Evolutionary conservation across 306 rosid genomes (phyloP).

Genomic region (Inga leiocalycina): DNA sequence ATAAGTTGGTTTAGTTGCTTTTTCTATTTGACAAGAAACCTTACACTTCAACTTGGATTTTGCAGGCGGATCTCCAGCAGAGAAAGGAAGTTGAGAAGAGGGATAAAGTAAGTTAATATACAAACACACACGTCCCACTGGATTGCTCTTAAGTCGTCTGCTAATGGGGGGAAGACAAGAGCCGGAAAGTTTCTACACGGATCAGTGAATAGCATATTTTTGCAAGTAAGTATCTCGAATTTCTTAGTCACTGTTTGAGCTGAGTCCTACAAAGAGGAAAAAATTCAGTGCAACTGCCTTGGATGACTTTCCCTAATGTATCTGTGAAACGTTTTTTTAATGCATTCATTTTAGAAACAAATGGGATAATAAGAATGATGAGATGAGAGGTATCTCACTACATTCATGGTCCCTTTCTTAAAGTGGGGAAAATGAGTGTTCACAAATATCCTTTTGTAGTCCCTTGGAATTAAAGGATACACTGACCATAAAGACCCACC

Average conservation of each 20-base stretch:
- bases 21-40: conserved; percentile 25
- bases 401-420: neutral
- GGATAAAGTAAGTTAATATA: conserved; percentile 34
- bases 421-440: neutral
- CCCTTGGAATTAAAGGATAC: neutral
- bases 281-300: neutral
- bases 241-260: neutral
- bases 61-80: conserved; percentile 50
- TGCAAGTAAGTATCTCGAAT: conserved; percentile 5
- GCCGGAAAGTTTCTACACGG: conserved; percentile 23
- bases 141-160: conserved; percentile 7
- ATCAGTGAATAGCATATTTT: conserved; percentile 28
- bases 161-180: conserved; percentile 19
- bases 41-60: conserved; percentile 34
- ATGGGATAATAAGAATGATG: neutral
- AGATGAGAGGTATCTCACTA: neutral
- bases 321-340: too few relatives aligned
- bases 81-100: conserved; percentile 35
- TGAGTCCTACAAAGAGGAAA: neutral
- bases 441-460: neutral
- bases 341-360: too few relatives aligned
- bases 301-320: neutral
- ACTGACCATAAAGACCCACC: neutral
- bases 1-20: neutral
- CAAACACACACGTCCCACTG: conserved; percentile 12